These are phyloP conservation scores for Turnera subulata DNA, from an alignment of 345 rosid species.

Conservation along the genomic window DNA sequence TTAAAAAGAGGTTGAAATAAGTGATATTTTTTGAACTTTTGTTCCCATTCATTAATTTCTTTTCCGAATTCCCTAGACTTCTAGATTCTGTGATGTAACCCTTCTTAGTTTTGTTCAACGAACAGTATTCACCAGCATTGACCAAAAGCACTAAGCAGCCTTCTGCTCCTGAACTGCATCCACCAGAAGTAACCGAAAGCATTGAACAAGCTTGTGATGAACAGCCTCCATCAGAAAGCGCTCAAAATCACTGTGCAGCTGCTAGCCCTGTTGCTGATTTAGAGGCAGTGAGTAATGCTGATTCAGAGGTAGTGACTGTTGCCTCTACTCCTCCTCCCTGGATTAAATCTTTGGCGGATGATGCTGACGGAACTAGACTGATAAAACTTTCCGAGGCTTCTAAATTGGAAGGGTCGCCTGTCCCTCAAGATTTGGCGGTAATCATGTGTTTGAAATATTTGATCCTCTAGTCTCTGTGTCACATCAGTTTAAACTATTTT, in stretches of 20 bases:
- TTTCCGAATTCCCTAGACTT: background rate
- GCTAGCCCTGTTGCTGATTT: background rate
- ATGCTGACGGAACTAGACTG: background rate
- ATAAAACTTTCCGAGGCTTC: background rate
- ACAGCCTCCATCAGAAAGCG: background rate
- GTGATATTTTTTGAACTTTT: background rate
- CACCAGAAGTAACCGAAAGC: background rate
- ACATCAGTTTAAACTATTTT: background rate
- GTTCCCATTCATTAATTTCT: background rate
- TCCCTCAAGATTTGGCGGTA: slow-evolving; percentile 4
- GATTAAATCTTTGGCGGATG: slow-evolving; percentile 1
- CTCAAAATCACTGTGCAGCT: slow-evolving; percentile 1
- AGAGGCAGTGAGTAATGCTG: slow-evolving; percentile 3
- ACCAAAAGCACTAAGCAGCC: background rate
- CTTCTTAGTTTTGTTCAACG: background rate
- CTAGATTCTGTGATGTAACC: background rate
- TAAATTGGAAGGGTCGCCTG: slow-evolving; percentile 3
- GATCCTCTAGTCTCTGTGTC: background rate
- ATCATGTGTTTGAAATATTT: background rate
- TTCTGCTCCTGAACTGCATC: background rate
- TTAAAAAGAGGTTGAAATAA: background rate
- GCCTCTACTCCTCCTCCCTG: slow-evolving; percentile 3
- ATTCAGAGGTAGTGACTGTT: too few relatives aligned
- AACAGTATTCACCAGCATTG: background rate
- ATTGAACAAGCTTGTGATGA: background rate